A percentile compares a stretch with the other conserved stretches of the same genome.
These are phyloP conservation scores for Neophaeococcomyces aloes DNA, from an alignment of 2,329 filamentous ascomycete species.

Conservation along the genomic window DNA sequence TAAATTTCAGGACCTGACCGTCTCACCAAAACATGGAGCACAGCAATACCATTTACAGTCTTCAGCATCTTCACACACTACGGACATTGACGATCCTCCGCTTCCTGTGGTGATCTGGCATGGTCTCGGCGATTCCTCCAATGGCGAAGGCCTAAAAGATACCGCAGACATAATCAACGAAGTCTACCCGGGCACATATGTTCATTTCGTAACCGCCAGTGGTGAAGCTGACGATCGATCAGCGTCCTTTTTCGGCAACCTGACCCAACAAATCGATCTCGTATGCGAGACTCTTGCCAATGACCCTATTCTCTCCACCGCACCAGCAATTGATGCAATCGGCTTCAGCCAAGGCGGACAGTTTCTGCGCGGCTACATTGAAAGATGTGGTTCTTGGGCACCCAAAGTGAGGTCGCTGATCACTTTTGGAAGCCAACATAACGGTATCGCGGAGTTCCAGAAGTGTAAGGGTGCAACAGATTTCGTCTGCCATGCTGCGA, in stretches of 20 bases:
- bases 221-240: conserved; percentile 59
- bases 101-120: conserved; percentile 94
- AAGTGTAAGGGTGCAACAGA: conserved; percentile 56
- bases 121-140: conserved; percentile 58
- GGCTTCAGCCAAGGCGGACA: conserved; percentile 95
- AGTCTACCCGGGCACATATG: conserved; percentile 70
- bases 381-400: conserved; percentile 60
- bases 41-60: neutral
- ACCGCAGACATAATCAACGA: conserved; percentile 62
- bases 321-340: conserved; percentile 75
- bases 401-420: conserved; percentile 68
- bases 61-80: neutral
- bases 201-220: conserved; percentile 67
- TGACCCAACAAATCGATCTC: conserved; percentile 62
- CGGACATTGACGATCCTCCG: conserved; percentile 33
- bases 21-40: neutral
- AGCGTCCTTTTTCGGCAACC: conserved; percentile 83
- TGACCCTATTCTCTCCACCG: conserved; percentile 69
- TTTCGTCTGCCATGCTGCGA: conserved; percentile 69
- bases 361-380: conserved; percentile 82
- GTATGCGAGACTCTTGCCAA: conserved; percentile 69
- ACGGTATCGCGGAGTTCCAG: conserved; percentile 78
- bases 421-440: conserved; percentile 85
- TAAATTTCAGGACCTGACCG: neutral
- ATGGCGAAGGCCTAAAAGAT: conserved; percentile 60